Base-by-base conservation (phyloP, 1,284 basidiomycete genomes). In the Phaffia rhodozyma region DNA sequence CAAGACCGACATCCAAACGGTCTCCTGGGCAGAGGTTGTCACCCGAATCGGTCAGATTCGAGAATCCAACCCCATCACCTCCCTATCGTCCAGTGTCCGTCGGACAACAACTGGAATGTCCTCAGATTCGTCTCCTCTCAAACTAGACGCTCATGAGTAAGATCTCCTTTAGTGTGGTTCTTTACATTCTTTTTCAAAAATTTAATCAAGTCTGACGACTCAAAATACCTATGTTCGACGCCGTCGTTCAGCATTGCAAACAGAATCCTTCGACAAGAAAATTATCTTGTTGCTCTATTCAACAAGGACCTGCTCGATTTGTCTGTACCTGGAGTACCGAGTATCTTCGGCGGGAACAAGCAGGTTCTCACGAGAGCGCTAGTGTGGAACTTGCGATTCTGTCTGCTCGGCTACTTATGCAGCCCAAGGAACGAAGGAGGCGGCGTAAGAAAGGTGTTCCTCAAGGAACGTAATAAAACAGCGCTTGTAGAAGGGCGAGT, bases 331-430 rank as follows among this genome's bases (percentile, higher is more conserved):
- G 70, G 92, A 23, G 90, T 89, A 0, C 73, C 51, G 25, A 47
- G 54, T 13, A 52, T 50, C 27, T 23, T 65, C 5, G 43, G 63
- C 82, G 82, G 20, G 84, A 86, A 53, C 70, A 86, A 85, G 16
- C 84, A 81, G 66, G 83, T 85, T 70, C 76, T 99, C 57, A 98
- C 94, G 0, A 83, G 85, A 68, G 89, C 91, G 6, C 74, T 99
- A 66, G 93, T 97, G 75, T 97, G 92, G 92, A 98, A 98, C 74
- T 76, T 99, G 64, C 78, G 90, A 66, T 97, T 93, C 72, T 97
- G 92, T 72, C 78, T 99, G 70, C 85, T 97, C 82, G 91, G 89
- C 64, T 97, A 90, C 73, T 76, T 98, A 48, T 97, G 97, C 49
- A 11, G 60, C 29, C 18, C 23, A 55, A 3, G 54, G n/a, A 30